phyloP scores from a whole-genome alignment of 1,284 basidiomycete species.

The Cryptococcus sp. region DNA sequence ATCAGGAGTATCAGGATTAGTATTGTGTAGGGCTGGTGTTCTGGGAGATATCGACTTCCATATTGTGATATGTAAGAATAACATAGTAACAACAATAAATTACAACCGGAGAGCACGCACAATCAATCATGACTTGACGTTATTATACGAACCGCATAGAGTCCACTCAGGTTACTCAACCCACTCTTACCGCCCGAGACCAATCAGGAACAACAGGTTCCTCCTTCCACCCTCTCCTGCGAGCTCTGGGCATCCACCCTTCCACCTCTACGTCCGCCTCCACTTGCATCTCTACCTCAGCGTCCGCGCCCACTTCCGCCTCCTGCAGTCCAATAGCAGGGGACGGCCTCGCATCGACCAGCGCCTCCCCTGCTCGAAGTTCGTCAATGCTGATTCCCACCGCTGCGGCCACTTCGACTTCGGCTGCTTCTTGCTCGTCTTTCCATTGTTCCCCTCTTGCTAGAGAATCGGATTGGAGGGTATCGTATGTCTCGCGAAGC shows the following conservation, averaged over 20 bases:
- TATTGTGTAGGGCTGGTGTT: background rate
- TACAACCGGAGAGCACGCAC: background rate
- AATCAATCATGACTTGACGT: too few species aligned
- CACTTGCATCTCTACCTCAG: slow-evolving; percentile 7
- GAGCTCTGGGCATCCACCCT: background rate
- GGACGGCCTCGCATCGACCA: slow-evolving; percentile 4
- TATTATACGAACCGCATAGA: background rate
- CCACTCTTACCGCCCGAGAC: slow-evolving; percentile 59
- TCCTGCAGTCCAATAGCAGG: too few species aligned
- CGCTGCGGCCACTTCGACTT: slow-evolving; percentile 32
- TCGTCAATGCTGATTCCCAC: slow-evolving; percentile 49
- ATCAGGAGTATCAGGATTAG: too few species aligned
- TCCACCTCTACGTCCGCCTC: slow-evolving; percentile 8
- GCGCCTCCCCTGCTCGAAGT: slow-evolving; percentile 46
- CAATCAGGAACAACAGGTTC: slow-evolving; percentile 70
- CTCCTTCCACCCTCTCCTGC: slow-evolving; percentile 43
- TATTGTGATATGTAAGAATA: too few species aligned
- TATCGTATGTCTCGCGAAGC: slow-evolving; percentile 68
- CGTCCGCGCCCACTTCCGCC: background rate
- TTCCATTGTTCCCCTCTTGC: slow-evolving; percentile 35
- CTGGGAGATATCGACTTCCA: background rate
- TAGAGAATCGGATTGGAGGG: slow-evolving; percentile 39
- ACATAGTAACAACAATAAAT: background rate
- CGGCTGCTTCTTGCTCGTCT: slow-evolving; percentile 54
- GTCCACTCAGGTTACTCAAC: background rate